Conservation (phyloP, 2,329 filamentous ascomycete genomes). For the Penicillium sp. region DNA sequence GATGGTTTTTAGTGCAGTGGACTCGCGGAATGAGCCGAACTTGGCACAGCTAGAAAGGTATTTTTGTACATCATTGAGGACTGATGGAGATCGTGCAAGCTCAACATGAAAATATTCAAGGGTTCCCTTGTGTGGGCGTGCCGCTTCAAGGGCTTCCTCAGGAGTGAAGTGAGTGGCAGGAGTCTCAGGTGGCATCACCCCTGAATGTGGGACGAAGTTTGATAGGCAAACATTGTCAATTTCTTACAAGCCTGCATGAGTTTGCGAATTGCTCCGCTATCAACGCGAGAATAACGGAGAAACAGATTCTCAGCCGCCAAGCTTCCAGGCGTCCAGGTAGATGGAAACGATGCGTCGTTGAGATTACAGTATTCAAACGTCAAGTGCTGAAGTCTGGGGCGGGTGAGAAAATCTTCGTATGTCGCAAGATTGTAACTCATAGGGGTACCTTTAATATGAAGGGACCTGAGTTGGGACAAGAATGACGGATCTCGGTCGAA, state of each 20-base stretch:
- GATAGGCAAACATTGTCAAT: constrained; percentile 10
- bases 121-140: background rate
- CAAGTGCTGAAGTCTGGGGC: no score
- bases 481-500: background rate
- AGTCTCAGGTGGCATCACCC: background rate
- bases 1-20: background rate
- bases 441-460: background rate
- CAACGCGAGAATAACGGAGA: constrained; percentile 2
- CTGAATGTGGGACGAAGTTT: constrained; percentile 8
- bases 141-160: background rate
- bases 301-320: background rate
- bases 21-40: background rate
- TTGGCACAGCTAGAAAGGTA: background rate
- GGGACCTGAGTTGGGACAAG: background rate
- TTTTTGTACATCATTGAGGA: background rate
- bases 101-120: background rate
- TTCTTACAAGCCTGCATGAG: constrained; percentile 5
- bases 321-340: background rate
- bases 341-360: no score
- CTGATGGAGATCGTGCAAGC: background rate
- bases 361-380: no score
- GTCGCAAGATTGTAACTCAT: no score
- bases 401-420: background rate
- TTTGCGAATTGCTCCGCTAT: background rate
- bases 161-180: background rate